Conservation (phyloP, 768 basidiomycete genomes). For the Suillus clintonianus region DNA sequence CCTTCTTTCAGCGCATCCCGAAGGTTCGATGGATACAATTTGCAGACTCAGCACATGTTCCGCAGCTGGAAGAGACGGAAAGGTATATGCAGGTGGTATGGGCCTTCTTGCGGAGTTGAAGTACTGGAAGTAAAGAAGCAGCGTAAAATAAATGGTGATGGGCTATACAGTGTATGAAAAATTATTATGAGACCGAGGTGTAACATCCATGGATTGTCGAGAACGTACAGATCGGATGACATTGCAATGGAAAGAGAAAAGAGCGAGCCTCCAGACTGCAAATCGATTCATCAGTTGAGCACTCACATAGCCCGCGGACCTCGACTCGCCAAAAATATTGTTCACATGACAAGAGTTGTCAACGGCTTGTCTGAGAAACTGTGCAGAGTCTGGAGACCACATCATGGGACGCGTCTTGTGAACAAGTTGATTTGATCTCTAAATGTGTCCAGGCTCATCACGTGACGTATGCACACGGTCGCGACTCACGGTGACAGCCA, state of each 20-base stretch:
- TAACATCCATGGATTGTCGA: not conserved
- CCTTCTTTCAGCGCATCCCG: slow-evolving; percentile 33
- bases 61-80: slow-evolving; percentile 40
- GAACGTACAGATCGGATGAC: no score
- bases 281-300: not conserved
- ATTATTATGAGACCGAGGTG: not conserved
- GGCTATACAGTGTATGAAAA: not conserved
- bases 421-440: not conserved
- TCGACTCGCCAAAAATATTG: not conserved
- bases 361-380: not conserved
- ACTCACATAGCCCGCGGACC: not conserved
- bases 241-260: no score
- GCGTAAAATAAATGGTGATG: not conserved
- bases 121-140: not conserved
- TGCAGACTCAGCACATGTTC: slow-evolving; percentile 36
- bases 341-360: not conserved
- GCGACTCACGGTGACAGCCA: no score
- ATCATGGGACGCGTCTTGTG: not conserved
- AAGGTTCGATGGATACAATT: slow-evolving; percentile 40
- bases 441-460: not conserved
- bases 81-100: slow-evolving; percentile 35
- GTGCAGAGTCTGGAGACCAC: not conserved
- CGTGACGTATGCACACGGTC: not conserved
- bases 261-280: not conserved
- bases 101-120: slow-evolving; percentile 22